Base-by-base conservation (phyloP, 2,329 filamentous ascomycete species). In the Clathrospora elynae region DNA sequence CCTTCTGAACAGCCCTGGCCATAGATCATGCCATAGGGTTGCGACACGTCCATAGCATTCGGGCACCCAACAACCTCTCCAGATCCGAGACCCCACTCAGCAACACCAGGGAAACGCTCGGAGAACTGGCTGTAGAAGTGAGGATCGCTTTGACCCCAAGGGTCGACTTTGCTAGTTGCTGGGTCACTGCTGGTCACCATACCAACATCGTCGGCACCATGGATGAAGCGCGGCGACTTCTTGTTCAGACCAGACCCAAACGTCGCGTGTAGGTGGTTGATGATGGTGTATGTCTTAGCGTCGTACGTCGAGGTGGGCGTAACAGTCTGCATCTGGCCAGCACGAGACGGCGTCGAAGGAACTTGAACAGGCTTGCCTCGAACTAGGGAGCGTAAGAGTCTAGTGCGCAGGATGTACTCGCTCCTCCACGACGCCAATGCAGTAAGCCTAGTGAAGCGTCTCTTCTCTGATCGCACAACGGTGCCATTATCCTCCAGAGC, bases 31-130 rank as follows among this genome's bases (percentile, higher is more conserved):
- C 92, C 92, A 64, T 88, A 91, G 6, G 82, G 81, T 59, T 92
- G 88, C 62, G 90, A 96, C 23, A 96, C 82, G 64, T 96, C 91
- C 86, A 96, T 91, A 23, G 87, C 81, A 61, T 96, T 96, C 1
- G 88, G 88, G 16, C 85, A 75, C 11, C 87, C 89, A 7, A 90
- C 84, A 36, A 84, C 66, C 26, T 89, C 85, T 4, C 90, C 90
- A 20, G 88, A 77, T 3, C 88, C 90, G 35, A 91, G 68, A 3
- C 92, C 92, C 70, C 87, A 95, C 22, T 85, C 84, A 12, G 83
- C 75, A 45, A 91, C 79, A 5, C 86, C 84, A 3, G 88, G 84
- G 55, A 86, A 86, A 22, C 86, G 77, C 53, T 96, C 90, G 3
- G 86, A 80, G 52, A 95, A 86, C 61, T 95, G 90, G 24, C 84